Evolutionary conservation across 345 rosid genomes (phyloP), one percentile per base, ranked within the genome.

Genomic region (Boechera stricta): DNA sequence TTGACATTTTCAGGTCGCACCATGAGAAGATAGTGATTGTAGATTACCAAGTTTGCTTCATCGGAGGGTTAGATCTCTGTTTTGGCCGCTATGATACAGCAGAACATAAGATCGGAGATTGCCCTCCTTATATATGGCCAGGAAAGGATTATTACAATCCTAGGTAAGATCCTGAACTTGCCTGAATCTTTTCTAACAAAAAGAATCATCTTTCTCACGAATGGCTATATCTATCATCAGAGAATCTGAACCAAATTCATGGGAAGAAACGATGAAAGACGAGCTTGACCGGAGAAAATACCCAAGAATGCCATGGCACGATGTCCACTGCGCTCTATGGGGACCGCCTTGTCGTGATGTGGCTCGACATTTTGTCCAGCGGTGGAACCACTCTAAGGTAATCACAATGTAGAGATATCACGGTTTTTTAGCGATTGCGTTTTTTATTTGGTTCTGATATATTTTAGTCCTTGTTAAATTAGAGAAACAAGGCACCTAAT

Each of bases 281-380:
- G 97, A 92, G 81, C 79, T 94, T 49, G 88, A 90, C 8, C 85
- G 97, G 8, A 70, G 56, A 76, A 90, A 85, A 69, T 89, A 84
- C 83, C 97, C 98, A 2, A 88, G 97, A 44, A 94, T 94, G 98
- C 98, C 98, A 1, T 94, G 98, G 98, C 98, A 94, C 24, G 97
- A 94, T 64, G 93, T 90, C 47, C 97, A 94, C 2, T 94, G 98
- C 51, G 95, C 98, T 75, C 85, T 94, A 4, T 94, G 97, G 98
- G 98, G 98, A 35, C 97, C 98, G 0, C 90, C 98, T 56, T 90
- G 97, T 62, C 95, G 93, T 5, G 98, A 94, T 75, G 76, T 89
- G 49, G 97, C 97, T 12, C 79, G 97, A 78, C 98, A 94, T 64
- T 94, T 94, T 67, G 92, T 94, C 73, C 98, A 90, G 73, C 86